Percentiles rank a stretch among this genome's conserved stretches.
phyloP scores from a whole-genome alignment of 768 basidiomycete genomes.

The Rhizopogon sp. region DNA sequence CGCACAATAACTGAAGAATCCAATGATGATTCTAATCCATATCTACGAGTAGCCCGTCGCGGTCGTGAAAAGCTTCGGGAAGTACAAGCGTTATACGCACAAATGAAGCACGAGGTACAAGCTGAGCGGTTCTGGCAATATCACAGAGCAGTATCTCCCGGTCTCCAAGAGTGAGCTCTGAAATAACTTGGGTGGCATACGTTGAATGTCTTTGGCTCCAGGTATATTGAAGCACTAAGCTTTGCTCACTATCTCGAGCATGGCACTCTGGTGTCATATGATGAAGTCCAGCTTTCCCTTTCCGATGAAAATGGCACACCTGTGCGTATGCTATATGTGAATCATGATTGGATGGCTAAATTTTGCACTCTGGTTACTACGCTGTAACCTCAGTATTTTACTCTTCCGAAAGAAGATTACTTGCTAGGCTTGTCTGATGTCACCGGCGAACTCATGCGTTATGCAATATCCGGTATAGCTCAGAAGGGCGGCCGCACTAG shows the following conservation, averaged over 20 bases:
- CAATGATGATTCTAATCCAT: constrained; percentile 18
- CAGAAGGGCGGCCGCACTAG: constrained; percentile 59
- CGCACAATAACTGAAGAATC: constrained; percentile 51
- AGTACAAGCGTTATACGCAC: constrained; percentile 59
- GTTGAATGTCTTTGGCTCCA: constrained; percentile 15
- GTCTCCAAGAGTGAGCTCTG: constrained; percentile 66
- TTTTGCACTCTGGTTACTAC: constrained; percentile 1
- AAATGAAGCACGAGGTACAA: constrained; percentile 54
- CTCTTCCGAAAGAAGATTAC: constrained; percentile 77
- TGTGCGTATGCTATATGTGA: constrained; percentile 39
- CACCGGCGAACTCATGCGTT: constrained; percentile 96
- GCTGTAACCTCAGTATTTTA: constrained; percentile 55
- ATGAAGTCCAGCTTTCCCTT: constrained; percentile 62
- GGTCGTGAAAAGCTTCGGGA: constrained; percentile 61
- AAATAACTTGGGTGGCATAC: background rate
- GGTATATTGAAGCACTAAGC: constrained; percentile 88
- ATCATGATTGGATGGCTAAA: constrained; percentile 2
- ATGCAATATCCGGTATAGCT: constrained; percentile 80
- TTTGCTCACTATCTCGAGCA: constrained; percentile 83
- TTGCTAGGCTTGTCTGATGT: constrained; percentile 90
- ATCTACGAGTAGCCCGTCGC: constrained; percentile 41
- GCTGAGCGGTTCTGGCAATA: constrained; percentile 77
- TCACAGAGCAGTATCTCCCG: constrained; percentile 67
- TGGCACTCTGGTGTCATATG: constrained; percentile 59
- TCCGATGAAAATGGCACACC: constrained; percentile 55